These are phyloP conservation scores for Trichoderma guizhouense DNA, from an alignment of 2,329 filamentous ascomycete species.

Conservation along the genomic window DNA sequence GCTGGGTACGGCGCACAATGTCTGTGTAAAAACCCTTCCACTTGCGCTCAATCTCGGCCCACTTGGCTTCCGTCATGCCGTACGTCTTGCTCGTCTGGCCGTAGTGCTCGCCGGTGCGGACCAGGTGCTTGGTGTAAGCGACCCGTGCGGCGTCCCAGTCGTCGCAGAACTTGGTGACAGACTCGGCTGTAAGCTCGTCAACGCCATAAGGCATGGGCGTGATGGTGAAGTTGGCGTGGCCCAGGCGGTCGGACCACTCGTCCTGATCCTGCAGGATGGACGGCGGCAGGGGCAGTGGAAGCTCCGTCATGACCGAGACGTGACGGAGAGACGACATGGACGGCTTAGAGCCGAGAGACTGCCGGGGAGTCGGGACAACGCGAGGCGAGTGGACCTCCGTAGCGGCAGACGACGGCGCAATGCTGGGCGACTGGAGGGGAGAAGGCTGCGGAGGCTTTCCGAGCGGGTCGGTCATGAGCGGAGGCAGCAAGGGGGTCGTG, in stretches of 20 bases:
- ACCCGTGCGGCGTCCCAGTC: constrained; percentile 81
- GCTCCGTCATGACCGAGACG: constrained; percentile 58
- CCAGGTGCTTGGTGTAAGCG: constrained; percentile 87
- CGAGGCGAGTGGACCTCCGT: constrained; percentile 39
- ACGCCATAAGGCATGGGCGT: constrained; percentile 76
- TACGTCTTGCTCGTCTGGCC: constrained; percentile 87
- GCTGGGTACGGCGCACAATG: constrained; percentile 52
- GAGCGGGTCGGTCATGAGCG: constrained; percentile 63
- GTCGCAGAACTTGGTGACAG: constrained; percentile 60
- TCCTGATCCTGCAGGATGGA: constrained; percentile 68
- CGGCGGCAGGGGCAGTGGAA: constrained; percentile 56
- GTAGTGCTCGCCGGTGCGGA: constrained; percentile 86
- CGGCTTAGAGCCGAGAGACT: constrained; percentile 72
- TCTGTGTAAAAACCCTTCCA: constrained; percentile 72
- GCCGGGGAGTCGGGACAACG: constrained; percentile 50
- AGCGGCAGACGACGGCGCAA: constrained; percentile 53
- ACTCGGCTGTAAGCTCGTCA: constrained; percentile 54
- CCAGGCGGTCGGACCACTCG: constrained; percentile 79
- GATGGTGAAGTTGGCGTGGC: constrained; percentile 92
- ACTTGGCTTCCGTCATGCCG: constrained; percentile 81
- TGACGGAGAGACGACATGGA: constrained; percentile 72
- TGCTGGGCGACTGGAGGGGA: constrained; percentile 80
- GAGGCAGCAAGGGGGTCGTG: constrained; percentile 81
- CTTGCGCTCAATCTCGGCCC: constrained; percentile 70
- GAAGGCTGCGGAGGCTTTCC: constrained; percentile 62